These are phyloP conservation scores for Colletotrichum plurivorum DNA, from an alignment of 2,329 filamentous ascomycete species.

Conservation along the genomic window DNA sequence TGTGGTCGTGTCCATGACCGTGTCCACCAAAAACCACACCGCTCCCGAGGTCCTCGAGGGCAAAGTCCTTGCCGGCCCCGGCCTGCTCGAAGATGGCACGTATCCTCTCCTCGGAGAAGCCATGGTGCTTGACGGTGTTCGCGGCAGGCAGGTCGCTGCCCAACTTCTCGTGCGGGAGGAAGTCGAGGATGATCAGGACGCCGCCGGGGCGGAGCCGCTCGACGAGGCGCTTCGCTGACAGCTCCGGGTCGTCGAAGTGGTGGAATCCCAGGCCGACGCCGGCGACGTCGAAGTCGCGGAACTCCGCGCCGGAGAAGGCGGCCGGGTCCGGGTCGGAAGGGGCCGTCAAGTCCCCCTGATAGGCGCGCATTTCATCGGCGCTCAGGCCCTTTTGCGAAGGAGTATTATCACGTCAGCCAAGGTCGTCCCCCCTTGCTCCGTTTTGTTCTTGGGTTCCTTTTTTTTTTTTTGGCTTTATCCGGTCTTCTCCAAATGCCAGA, in stretches of 20 bases:
- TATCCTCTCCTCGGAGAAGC: conserved; percentile 74
- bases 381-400: conserved; percentile 59
- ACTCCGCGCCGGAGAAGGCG: conserved; percentile 71
- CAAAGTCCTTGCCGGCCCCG: conserved; percentile 70
- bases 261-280: conserved; percentile 75
- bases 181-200: conserved; percentile 77
- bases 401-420: conserved; percentile 22
- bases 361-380: conserved; percentile 67
- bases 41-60: conserved; percentile 66
- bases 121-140: conserved; percentile 74
- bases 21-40: conserved; percentile 59
- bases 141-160: conserved; percentile 41
- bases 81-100: conserved; percentile 74
- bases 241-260: conserved; percentile 75
- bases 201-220: conserved; percentile 76
- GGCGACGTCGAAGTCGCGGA: conserved; percentile 78
- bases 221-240: conserved; percentile 71
- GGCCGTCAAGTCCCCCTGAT: conserved; percentile 70
- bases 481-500: too few species aligned
- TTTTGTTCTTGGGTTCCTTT: too few species aligned
- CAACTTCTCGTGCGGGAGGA: conserved; percentile 67
- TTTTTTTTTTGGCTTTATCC: too few species aligned
- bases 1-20: conserved; percentile 20
- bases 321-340: conserved; percentile 62
- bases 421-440: neutral